These are phyloP conservation scores for Auriscalpium microsporum DNA, from an alignment of 768 basidiomycete species.

Conservation along the genomic window DNA sequence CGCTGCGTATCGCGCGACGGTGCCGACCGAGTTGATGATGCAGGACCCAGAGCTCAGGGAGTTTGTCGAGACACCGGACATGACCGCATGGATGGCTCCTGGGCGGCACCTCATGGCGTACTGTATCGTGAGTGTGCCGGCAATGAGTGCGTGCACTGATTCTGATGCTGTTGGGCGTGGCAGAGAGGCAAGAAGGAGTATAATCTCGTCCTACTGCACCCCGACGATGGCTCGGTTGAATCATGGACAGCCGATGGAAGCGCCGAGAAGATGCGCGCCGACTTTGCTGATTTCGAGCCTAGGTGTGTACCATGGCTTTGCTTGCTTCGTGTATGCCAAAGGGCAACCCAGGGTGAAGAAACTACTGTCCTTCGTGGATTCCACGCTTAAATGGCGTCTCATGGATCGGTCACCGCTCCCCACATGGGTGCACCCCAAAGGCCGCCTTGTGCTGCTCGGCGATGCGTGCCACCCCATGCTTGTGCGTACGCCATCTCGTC, in stretches of 20 bases:
- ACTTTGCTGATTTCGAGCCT: slow-evolving; percentile 35
- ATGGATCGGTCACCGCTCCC: slow-evolving; percentile 34
- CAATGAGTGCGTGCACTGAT: too few species aligned
- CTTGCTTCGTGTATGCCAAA: background rate
- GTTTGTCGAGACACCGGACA: slow-evolving; percentile 43
- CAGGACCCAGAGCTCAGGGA: slow-evolving; percentile 42
- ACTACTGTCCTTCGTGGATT: slow-evolving; percentile 26
- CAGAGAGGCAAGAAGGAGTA: slow-evolving; percentile 22
- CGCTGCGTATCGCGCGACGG: slow-evolving; percentile 50
- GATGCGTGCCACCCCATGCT: slow-evolving; percentile 39
- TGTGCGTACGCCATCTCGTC: slow-evolving; percentile 15
- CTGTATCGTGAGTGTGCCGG: slow-evolving; percentile 25
- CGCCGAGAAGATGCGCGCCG: slow-evolving; percentile 33
- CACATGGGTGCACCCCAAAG: slow-evolving; percentile 30
- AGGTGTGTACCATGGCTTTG: slow-evolving; percentile 17
- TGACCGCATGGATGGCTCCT: slow-evolving; percentile 56
- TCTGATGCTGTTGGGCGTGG: too few species aligned
- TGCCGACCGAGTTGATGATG: slow-evolving; percentile 37
- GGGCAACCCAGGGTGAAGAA: slow-evolving; percentile 24
- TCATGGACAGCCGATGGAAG: slow-evolving; percentile 36
- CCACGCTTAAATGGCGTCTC: slow-evolving; percentile 34
- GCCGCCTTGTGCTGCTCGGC: slow-evolving; percentile 29
- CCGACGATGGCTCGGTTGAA: slow-evolving; percentile 32
- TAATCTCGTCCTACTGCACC: slow-evolving; percentile 31
- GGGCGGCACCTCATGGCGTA: slow-evolving; percentile 37